Evolutionary conservation across 371 early-diverging fungal species (phyloP), one percentile per base, ranked within the genome.

Genomic region (Basidiobolus meristosporus): DNA sequence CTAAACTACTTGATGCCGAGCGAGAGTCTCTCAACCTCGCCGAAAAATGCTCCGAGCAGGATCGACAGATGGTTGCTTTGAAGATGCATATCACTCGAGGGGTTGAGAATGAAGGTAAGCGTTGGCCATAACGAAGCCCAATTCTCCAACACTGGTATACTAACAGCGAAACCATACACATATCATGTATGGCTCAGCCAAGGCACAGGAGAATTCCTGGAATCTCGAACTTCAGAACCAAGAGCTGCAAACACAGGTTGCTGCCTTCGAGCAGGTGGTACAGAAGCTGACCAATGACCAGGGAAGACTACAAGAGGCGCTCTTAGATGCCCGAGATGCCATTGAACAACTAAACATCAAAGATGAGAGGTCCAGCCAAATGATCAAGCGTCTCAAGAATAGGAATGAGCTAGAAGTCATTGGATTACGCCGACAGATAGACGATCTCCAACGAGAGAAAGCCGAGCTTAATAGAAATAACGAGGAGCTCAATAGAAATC

Each of bases 371-470:
- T 52, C 73, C 2, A 54, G 56, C 3, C 46, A 52, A 1, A 60
- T 68, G 3, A 44, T 77, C 1, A 68, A 64, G 28, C 47, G 59
- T 17, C 52, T 64, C 39, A 77, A 77, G 34, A 47, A 55, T 31
- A 59, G 64, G 11, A 69, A 68, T 32, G 78, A 78, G 40, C 75
- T 75, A 38, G 78, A 81, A 15, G 62, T 74, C 56, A 40, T 57
- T 0, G 46, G 51, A 18, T 53, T 75, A 46, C 74, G 78, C 16
- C 68, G 70, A 17, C 68, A 65, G 38, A 43, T 59, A 4, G 60
- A 63, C 12, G 54, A 57, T 9, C 49, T 74, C 5, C 77, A 77
- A 50, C 67, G 75, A 21, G 82, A 81, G 22, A 78, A 77, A 48
- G 42, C 63, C 6, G 65, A 70, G 12, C 53, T 72, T 10, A 21